Evolutionary conservation across 116 monocot genomes (phyloP), one percentile per base, ranked within the genome.

Genomic region (Trichopus zeylanicus): DNA sequence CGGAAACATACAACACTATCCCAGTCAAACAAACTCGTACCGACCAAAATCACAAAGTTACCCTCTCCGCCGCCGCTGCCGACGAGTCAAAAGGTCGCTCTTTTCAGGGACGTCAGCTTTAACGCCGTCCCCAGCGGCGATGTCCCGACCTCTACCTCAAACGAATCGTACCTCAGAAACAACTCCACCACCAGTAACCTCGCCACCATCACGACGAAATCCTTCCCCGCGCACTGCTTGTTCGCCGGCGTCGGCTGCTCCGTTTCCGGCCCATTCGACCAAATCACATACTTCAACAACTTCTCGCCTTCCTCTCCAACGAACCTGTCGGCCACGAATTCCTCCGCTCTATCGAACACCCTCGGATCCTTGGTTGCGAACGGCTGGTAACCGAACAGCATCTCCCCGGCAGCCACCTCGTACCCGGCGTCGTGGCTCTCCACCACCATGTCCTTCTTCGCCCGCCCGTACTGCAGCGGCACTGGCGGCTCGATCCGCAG

Each of bases 201-300:
- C 33, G 82, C 73, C 39, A 76, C 54, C 48, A 82, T 56, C 57
- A 87, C 75, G 11, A 87, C 87, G 42, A 87, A 82, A 53, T 87
- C 76, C 79, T 87, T 87, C 13, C 82, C 87, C 4, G 87, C 87
- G 59, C 87, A 87, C 76, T 87, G 87, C 79, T 87, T 87, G 69
- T 82, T 79, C 31, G 68, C 73, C 22, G 26, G 15, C 24, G 87
- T 70, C 3, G 87, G 73, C 20, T 35, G 34, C 60, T 70, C 79
- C 54, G 78, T 82, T 73, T 87, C 87, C 25, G 69, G 76, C 35
- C 87, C 87, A 31, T 87, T 87, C 1, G 82, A 82, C 87, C 87
- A 87, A 1, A 82, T 28, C 19, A 87, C 76, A 53, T 87, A 46
- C 51, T 49, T 49, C 32, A 87, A 53, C 59, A 87, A 61, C 56